Base-by-base conservation (phyloP, 192 early-diverging fungal genomes). In the Backusella liffmaniae region DNA sequence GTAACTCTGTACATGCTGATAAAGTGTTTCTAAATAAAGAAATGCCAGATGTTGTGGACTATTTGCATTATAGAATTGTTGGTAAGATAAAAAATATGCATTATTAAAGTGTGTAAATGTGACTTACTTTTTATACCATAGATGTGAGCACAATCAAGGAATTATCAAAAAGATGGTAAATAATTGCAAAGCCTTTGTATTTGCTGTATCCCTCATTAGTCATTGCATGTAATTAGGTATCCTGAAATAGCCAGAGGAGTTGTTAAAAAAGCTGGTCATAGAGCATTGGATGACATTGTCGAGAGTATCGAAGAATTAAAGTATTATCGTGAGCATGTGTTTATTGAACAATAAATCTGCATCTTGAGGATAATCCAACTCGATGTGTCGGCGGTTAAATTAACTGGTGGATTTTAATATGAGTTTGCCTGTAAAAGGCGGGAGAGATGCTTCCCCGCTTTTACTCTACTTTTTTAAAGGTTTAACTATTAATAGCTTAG, bases 91-190 rank as follows among this genome's bases (percentile, higher is more conserved):
- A 13, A 21, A 1, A 59, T 39, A 3, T 59, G 12, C 4, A 59
- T 12, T 36, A 23, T 7, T 36, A 23, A 18, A 69, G 23, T 9
- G 16, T 69, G 21, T 10, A n/a, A 77, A n/a, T 34, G 5, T 29
- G 12, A 29, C 26, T 29, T 29, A 26, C 1, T 8, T 62, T 56
- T 66, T 79, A 12, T 30, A n/a, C 72, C 18, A 88, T 42, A 70
- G 97, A 99, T 78, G 97, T 99, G 9, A 93, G 91, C 77, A 96
- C 94, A 1, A 77, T 99, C 56, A 97, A 97, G 78, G 97, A 99
- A 79, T 83, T 98, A 46, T 84, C 89, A 1, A 82, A 87, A 29
- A 81, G 97, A 44, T 99, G 96, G 96, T 90, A 89, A 72, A 21
- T 16, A 44, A 5, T 15, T 4, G 0, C 42, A 44, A 39, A 46